Conservation (phyloP, 192 early-diverging fungal species). For the Podila epicladia region DNA sequence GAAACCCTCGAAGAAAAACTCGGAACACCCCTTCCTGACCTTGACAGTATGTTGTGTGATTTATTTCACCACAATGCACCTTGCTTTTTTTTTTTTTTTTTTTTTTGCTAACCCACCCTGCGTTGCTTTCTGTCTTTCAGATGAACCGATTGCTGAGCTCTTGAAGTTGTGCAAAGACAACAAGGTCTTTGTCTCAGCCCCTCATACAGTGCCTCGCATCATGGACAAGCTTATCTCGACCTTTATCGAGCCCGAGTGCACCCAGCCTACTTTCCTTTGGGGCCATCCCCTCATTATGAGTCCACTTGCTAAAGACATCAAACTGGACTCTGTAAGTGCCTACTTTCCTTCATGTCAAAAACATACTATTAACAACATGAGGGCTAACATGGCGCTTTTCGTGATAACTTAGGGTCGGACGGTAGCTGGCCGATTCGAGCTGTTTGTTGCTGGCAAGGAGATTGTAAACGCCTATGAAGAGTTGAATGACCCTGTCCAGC, state of each 20-base stretch:
- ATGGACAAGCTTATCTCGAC: slow-evolving; percentile 78
- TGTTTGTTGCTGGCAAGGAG: slow-evolving; percentile 82
- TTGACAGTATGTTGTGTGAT: slow-evolving; percentile 33
- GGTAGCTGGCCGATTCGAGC: slow-evolving; percentile 79
- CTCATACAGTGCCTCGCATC: slow-evolving; percentile 72
- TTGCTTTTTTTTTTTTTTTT: neutral
- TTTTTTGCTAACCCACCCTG: neutral
- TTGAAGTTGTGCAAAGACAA: slow-evolving; percentile 45
- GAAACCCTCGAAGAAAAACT: slow-evolving; percentile 57
- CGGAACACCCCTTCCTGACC: slow-evolving; percentile 50
- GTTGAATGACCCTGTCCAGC: slow-evolving; percentile 87
- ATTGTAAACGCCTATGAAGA: slow-evolving; percentile 91
- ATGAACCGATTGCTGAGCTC: slow-evolving; percentile 30
- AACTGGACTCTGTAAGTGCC: slow-evolving; percentile 36
- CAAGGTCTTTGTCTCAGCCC: slow-evolving; percentile 49
- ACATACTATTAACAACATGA: neutral
- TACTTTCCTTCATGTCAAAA: neutral
- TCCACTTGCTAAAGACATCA: slow-evolving; percentile 77
- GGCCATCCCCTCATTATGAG: slow-evolving; percentile 85
- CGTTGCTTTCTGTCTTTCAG: neutral
- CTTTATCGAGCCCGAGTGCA: slow-evolving; percentile 80
- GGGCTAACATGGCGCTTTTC: neutral
- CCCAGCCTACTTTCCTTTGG: slow-evolving; percentile 83
- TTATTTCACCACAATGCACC: neutral
- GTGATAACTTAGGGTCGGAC: slow-evolving; percentile 23